Evolutionary conservation across 768 basidiomycete genomes (phyloP).

Genomic region (Tephrocybe sp.): DNA sequence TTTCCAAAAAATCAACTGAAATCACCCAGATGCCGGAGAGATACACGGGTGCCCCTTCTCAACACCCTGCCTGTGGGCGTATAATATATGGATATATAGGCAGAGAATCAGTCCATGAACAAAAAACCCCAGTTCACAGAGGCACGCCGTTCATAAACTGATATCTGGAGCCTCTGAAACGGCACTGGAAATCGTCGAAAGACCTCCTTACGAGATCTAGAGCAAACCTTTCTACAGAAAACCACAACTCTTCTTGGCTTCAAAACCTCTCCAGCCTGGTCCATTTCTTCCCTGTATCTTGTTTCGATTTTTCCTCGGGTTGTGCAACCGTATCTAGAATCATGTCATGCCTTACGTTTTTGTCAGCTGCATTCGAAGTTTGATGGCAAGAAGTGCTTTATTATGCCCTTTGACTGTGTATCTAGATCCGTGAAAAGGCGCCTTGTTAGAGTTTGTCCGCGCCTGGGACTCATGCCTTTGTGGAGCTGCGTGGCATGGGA

Average conservation of each 20-base stretch:
- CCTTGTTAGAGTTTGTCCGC: constrained; percentile 48
- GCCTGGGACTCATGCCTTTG: constrained; percentile 47
- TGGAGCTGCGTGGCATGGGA: constrained; percentile 50
- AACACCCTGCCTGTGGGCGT: constrained; percentile 25
- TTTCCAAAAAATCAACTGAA: constrained; percentile 47
- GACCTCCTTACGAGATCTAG: constrained; percentile 23
- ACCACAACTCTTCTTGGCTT: no score
- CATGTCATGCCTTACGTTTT: constrained; percentile 45
- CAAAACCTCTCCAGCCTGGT: no score
- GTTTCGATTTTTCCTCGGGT: constrained; percentile 40
- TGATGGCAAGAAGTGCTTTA: constrained; percentile 38
- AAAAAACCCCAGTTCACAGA: not conserved
- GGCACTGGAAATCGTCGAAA: constrained; percentile 42
- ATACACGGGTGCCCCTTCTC: constrained; percentile 39
- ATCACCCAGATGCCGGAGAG: constrained; percentile 39
- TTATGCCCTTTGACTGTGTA: constrained; percentile 20
- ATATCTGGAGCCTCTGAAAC: not conserved
- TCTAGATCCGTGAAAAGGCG: constrained; percentile 18
- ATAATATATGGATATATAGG: constrained; percentile 3
- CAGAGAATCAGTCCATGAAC: not conserved
- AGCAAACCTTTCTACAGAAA: constrained; percentile 21
- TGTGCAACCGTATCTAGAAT: constrained; percentile 42
- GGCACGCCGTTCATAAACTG: not conserved
- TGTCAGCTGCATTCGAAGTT: constrained; percentile 40
- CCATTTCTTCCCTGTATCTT: no score